Percentiles rank a stretch among this genome's conserved stretches.
Conservation (phyloP, 2,329 filamentous ascomycete species). For the Penicillium sp. region DNA sequence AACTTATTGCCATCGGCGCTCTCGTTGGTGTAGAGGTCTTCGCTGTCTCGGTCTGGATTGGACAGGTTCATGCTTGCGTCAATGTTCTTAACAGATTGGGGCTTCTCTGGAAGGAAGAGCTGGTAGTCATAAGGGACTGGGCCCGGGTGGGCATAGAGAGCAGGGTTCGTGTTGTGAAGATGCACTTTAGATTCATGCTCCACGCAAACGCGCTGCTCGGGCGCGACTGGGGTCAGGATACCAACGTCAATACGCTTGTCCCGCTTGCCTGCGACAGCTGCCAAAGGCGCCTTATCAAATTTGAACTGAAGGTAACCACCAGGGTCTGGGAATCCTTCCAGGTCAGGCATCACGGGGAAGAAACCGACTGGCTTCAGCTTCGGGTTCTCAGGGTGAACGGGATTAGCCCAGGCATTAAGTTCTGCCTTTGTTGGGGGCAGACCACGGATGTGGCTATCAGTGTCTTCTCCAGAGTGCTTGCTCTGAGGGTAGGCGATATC, state of each 20-base stretch:
- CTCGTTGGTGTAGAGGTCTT: slow-evolving; percentile 42
- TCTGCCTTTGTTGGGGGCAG: slow-evolving; percentile 48
- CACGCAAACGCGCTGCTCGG: slow-evolving; percentile 42
- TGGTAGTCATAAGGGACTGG: slow-evolving; percentile 52
- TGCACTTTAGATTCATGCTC: slow-evolving; percentile 42
- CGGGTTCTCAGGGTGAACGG: slow-evolving; percentile 52
- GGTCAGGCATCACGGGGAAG: slow-evolving; percentile 54
- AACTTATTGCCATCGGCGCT: slow-evolving; percentile 37
- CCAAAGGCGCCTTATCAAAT: slow-evolving; percentile 52
- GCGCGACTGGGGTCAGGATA: slow-evolving; percentile 46
- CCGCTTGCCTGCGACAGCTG: slow-evolving; percentile 41
- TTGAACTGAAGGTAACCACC: slow-evolving; percentile 54
- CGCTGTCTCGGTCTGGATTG: slow-evolving; percentile 47
- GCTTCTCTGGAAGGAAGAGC: slow-evolving; percentile 48
- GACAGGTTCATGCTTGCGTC: slow-evolving; percentile 49
- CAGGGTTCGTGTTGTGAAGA: slow-evolving; percentile 44
- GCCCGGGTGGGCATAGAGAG: slow-evolving; percentile 44
- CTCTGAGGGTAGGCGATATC: slow-evolving; percentile 56
- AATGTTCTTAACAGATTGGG: slow-evolving; percentile 42
- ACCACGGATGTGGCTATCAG: slow-evolving; percentile 44
- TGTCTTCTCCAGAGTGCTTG: slow-evolving; percentile 51
- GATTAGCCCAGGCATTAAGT: slow-evolving; percentile 51
- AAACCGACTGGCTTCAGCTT: slow-evolving; percentile 50
- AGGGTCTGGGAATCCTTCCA: slow-evolving; percentile 51
- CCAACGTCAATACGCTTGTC: slow-evolving; percentile 54